Evolutionary conservation across 352 stramenopile genomes (phyloP), one percentile per base, ranked within the genome.

Genomic region (Thalassiosira exigua): DNA sequence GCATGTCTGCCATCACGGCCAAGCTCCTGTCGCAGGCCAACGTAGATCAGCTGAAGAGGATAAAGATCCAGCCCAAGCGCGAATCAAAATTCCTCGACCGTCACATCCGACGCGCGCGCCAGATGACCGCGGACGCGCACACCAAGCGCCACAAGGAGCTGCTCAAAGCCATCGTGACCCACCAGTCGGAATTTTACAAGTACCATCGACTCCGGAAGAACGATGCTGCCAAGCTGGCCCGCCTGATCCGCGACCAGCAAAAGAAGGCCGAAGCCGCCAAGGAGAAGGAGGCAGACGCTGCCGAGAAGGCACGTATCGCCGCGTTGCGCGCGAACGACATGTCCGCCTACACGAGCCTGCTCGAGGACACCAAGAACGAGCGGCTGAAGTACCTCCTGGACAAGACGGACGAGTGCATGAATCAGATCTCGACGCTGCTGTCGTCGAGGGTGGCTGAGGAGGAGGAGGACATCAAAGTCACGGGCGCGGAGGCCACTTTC

Each of bases 311-410:
- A 9, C 79, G 88, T 58, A 71, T 93, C 64, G 86, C 86, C 7
- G 88, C 88, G 5, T 75, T 93, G 33, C 78, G 84, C 36, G 71
- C 86, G 0, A 98, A 99, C 74, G 96, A 99, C 85, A 99, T 99
- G 96, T 94, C 98, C 56, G 96, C 96, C 0, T 99, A 99, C 82
- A 97, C 93, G 0, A 97, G 97, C 60, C 85, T 99, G 5, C 91
- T 99, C 1, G 96, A 98, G 11, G 96, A 98, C 71, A 98, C 96
- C 3, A 98, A 98, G 88, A 99, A 98, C 79, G 96, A 99, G 58
- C 94, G 97, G 75, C 70, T 99, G 32, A 98, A 98, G 69, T 99
- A 97, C 71, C 82, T 99, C 62, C 84, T 98, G 46, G 96, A 96
- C 4, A 96, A 98, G 74, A 99, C 96, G 0, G 98, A 99, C 81